phyloP scores from a whole-genome alignment of 352 stramenopile genomes.

The Stephanocyclus meneghinianus region DNA sequence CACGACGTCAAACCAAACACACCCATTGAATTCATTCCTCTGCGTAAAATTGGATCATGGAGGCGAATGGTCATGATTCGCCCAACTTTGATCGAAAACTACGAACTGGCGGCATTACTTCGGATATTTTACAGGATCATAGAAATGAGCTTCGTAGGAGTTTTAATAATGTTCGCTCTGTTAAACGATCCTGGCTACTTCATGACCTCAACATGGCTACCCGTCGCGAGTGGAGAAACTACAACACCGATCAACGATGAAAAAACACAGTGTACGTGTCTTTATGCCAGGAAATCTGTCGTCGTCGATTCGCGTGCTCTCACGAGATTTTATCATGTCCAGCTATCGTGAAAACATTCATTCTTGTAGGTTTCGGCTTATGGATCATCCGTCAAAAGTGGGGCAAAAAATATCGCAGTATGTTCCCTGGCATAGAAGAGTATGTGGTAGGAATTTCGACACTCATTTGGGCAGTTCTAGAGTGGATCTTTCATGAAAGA shows the following conservation, averaged over 20 bases:
- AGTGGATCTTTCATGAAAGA: background rate
- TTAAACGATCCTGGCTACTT: background rate
- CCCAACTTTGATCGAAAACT: background rate
- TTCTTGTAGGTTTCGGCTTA: background rate
- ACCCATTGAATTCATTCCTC: background rate
- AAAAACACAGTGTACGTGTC: no score
- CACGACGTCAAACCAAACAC: no score
- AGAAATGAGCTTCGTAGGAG: background rate
- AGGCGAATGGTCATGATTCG: background rate
- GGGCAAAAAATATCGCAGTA: background rate
- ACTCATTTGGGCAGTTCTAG: background rate
- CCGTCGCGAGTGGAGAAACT: no score
- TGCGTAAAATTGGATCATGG: background rate
- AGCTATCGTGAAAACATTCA: background rate
- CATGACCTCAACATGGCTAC: no score
- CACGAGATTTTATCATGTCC: background rate
- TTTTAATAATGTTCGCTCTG: background rate
- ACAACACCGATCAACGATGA: no score
- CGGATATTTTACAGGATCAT: background rate
- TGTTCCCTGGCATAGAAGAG: background rate
- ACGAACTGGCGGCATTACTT: background rate
- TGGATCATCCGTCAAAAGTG: background rate
- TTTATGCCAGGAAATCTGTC: no score
- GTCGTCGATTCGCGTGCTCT: no score
- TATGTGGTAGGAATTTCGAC: background rate